A percentile compares a stretch with the other conserved stretches of the same genome.
Evolutionary conservation across 2,329 filamentous ascomycete genomes (phyloP).

Genomic region (Gnomoniopsis sp.): DNA sequence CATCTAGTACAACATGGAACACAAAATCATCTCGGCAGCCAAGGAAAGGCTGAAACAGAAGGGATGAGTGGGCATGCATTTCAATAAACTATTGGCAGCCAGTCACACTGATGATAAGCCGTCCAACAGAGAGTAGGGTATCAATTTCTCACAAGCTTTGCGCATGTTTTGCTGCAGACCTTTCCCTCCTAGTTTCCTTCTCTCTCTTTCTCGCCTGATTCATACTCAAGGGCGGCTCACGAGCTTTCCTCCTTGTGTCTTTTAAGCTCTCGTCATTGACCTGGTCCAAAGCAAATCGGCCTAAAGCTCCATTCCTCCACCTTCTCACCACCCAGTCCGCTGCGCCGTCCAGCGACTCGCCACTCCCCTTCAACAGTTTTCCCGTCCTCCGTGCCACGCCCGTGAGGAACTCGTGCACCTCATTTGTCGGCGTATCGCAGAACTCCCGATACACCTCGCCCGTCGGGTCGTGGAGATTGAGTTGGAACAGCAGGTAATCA

Average conservation of each 20-base stretch:
- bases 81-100: not conserved
- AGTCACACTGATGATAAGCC: not conserved
- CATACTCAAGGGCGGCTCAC: conserved; percentile 54
- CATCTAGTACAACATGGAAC: too few species aligned
- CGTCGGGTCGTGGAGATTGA: conserved; percentile 65
- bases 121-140: conserved; percentile 9
- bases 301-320: conserved; percentile 76
- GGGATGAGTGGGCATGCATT: not conserved
- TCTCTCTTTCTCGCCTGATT: conserved; percentile 66
- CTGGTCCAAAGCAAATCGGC: conserved; percentile 76
- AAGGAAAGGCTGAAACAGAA: too few species aligned
- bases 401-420: conserved; percentile 69
- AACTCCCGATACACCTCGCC: conserved; percentile 56
- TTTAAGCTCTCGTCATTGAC: conserved; percentile 57
- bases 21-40: too few species aligned
- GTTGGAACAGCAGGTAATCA: conserved; percentile 83
- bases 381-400: conserved; percentile 72
- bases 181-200: conserved; percentile 52
- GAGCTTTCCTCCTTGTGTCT: conserved; percentile 43
- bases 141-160: conserved; percentile 3
- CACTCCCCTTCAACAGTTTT: conserved; percentile 69
- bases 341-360: conserved; percentile 66
- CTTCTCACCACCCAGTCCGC: conserved; percentile 78
- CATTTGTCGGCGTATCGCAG: conserved; percentile 69
- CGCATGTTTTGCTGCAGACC: conserved; percentile 28